Evolutionary conservation across 495 filamentous ascomycete species (phyloP), one percentile per base, ranked within the genome.

Genomic region (Penicillium turbatum): DNA sequence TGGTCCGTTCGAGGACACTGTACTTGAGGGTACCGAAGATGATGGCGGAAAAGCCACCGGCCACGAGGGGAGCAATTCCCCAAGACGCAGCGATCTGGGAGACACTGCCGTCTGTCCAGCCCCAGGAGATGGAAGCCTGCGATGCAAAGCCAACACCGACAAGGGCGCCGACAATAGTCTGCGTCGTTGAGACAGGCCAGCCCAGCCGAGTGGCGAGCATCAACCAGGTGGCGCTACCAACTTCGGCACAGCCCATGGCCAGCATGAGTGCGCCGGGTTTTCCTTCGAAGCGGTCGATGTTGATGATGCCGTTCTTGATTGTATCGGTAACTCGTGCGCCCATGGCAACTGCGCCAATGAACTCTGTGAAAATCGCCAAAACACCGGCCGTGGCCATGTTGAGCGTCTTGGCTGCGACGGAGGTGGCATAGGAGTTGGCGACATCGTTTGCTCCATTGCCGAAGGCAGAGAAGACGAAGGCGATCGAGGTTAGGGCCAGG

Each of bases 1-100:
- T 77, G 8, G 65, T 63, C 41, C 86, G 81, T 49, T 77, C 66
- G 35, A 85, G 75, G 12, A 88, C 83, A 31, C 71, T 66, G 62
- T 82, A 83, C 69, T 89, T 89, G 54, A 85, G 77, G 48, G 78
- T 71, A 0, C 72, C 67, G 64, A 89, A 87, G 66, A 88, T 79
- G 61, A 82, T 69, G 48, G 84, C 74, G 4, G 76, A 79, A 62
- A 87, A 85, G 29, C 54, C 57, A 31, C 65, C 82, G 4, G 85
- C 74, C 48, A 87, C 79, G 37, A 67, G 70, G 1, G 86, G 86
- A 12, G 86, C 80, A 55, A 89, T 82, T 45, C 77, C 74, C 80
- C 82, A 80, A 17, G 77, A 79, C 17, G 82, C 81, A 42, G 84
- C 81, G 41, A 84, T 76, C 61, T 83, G 80, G 55, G 78, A 71